phyloP scores from a whole-genome alignment of 768 basidiomycete species.

The Saitozyma sp. region DNA sequence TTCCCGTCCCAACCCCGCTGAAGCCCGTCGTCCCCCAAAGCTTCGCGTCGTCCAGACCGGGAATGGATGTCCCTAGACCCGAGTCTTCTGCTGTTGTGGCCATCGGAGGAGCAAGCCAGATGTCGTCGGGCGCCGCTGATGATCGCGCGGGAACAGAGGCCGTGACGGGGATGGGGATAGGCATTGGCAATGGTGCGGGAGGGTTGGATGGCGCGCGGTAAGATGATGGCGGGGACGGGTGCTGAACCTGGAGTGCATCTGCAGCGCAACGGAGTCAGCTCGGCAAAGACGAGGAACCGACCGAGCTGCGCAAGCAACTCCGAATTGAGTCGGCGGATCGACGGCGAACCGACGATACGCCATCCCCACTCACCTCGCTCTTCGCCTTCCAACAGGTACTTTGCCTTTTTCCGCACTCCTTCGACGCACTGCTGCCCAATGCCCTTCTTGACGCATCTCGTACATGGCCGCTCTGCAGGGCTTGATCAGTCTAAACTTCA shows the following conservation, averaged over 20 bases:
- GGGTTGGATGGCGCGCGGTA: background rate
- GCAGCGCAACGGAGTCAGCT: background rate
- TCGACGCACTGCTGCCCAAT: conserved; percentile 85
- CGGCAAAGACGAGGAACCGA: background rate
- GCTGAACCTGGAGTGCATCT: conserved; percentile 1
- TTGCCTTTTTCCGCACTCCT: conserved; percentile 95
- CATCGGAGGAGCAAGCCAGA: conserved; percentile 17
- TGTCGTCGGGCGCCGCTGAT: conserved; percentile 7
- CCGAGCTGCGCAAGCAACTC: background rate
- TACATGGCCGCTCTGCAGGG: conserved; percentile 82
- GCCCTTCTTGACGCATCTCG: conserved; percentile 90
- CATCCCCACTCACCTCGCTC: conserved; percentile 68
- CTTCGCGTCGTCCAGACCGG: background rate
- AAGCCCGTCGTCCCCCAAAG: background rate
- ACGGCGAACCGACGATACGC: too few species aligned
- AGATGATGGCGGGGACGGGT: background rate
- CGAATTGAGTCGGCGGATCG: background rate
- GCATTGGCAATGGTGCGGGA: background rate
- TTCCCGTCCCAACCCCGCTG: background rate
- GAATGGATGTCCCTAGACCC: background rate
- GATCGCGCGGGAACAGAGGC: background rate
- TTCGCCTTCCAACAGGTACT: conserved; percentile 90
- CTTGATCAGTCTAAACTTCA: conserved; percentile 4
- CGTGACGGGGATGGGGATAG: background rate
- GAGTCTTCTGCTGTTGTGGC: background rate